Conservation (phyloP, 345 rosid species). For the Salix viminalis region DNA sequence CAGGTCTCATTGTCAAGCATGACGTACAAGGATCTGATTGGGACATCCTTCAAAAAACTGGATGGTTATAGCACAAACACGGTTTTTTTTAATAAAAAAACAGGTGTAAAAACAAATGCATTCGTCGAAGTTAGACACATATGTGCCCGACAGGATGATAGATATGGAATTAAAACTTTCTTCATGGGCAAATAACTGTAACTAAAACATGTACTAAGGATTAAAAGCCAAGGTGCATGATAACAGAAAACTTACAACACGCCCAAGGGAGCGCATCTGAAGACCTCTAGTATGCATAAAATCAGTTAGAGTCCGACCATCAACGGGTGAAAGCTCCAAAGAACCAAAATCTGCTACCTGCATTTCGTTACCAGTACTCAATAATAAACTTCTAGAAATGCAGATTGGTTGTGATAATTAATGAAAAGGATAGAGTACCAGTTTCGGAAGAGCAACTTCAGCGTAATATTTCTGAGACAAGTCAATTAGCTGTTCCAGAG, state of each 20-base stretch:
- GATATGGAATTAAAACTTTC: not conserved
- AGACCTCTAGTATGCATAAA: conserved; percentile 99
- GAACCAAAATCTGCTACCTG: conserved; percentile 99
- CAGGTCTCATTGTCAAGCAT: not conserved
- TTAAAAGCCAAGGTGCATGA: conserved; percentile 11
- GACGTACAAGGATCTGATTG: not conserved
- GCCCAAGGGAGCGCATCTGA: conserved; percentile 89
- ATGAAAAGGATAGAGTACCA: conserved; percentile 42
- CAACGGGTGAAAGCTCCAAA: conserved; percentile 95
- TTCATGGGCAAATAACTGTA: not conserved
- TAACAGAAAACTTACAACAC: conserved; percentile 61
- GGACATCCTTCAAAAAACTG: not conserved
- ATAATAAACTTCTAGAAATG: conserved; percentile 14
- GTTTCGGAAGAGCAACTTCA: conserved; percentile 92
- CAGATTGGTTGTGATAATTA: conserved; percentile 3
- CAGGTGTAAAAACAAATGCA: not conserved
- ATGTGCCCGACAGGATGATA: not conserved
- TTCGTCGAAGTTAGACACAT: not conserved
- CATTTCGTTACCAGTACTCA: conserved; percentile 18
- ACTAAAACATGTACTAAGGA: not conserved
- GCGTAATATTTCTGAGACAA: conserved; percentile 73
- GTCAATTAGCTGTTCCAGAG: conserved; percentile 77
- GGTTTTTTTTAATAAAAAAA: not conserved
- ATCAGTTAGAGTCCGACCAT: conserved; percentile 96
- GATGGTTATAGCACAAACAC: not conserved